These are phyloP conservation scores for Imleria badia DNA, from an alignment of 768 basidiomycete genomes.

Conservation along the genomic window DNA sequence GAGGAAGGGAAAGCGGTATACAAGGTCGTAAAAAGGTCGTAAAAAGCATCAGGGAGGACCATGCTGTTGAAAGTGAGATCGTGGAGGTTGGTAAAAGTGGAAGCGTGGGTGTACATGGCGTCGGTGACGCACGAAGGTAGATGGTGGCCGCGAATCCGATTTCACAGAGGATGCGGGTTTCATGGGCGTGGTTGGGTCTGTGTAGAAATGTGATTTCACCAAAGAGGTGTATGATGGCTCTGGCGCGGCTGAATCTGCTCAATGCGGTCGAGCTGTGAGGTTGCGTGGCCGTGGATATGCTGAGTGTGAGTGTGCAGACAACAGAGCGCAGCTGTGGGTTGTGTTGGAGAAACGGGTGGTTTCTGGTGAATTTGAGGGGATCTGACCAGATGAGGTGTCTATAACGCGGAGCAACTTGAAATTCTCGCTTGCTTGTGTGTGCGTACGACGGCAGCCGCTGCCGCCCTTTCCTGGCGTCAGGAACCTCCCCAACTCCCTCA, in stretches of 20 bases:
- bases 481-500: too few relatives aligned
- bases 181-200: constrained; percentile 21
- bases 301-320: constrained; percentile 24
- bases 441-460: too few relatives aligned
- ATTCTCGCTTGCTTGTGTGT: constrained; percentile 27
- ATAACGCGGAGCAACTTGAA: constrained; percentile 35
- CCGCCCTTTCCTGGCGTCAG: too few relatives aligned
- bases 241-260: constrained; percentile 31
- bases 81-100: constrained; percentile 35
- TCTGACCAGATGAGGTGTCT: constrained; percentile 35
- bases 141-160: constrained; percentile 15
- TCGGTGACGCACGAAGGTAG: constrained; percentile 23
- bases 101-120: constrained; percentile 19
- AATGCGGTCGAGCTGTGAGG: constrained; percentile 20
- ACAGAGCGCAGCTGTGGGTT: constrained; percentile 9
- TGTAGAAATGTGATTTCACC: constrained; percentile 16
- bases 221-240: constrained; percentile 18
- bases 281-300: constrained; percentile 25
- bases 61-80: constrained; percentile 39
- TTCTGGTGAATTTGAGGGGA: constrained; percentile 28
- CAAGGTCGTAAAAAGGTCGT: too few relatives aligned
- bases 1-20: constrained; percentile 39
- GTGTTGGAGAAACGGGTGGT: constrained; percentile 16
- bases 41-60: constrained; percentile 37
- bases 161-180: constrained; percentile 28